These are phyloP conservation scores for Pyronema domesticum DNA, from an alignment of 495 filamentous ascomycete species.

Conservation along the genomic window DNA sequence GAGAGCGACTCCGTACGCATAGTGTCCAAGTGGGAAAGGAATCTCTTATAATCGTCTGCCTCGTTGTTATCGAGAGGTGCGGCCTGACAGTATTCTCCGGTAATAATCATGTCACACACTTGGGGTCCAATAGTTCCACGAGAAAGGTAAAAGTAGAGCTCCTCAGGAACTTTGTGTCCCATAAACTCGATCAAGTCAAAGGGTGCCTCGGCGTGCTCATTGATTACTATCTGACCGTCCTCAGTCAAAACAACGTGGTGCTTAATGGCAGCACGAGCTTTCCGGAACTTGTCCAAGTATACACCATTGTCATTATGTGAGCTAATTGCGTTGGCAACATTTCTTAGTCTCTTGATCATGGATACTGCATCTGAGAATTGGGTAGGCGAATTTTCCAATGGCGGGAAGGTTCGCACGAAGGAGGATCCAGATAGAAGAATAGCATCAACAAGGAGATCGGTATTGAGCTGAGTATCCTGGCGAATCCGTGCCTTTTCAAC, in stretches of 20 bases:
- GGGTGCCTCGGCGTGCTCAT: conserved; percentile 51
- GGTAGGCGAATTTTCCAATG: conserved; percentile 35
- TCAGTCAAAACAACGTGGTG: conserved; percentile 68
- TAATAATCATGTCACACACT: conserved; percentile 61
- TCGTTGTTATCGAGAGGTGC: conserved; percentile 69
- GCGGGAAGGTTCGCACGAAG: conserved; percentile 60
- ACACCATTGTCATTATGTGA: conserved; percentile 50
- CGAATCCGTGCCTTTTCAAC: conserved; percentile 53
- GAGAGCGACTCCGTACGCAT: conserved; percentile 57
- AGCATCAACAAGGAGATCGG: conserved; percentile 64
- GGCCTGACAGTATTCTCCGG: conserved; percentile 52
- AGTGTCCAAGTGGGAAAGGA: conserved; percentile 54
- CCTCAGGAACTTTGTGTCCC: conserved; percentile 71
- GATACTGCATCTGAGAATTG: conserved; percentile 17
- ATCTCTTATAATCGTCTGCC: conserved; percentile 59
- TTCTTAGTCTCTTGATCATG: conserved; percentile 26
- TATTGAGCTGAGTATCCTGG: conserved; percentile 47
- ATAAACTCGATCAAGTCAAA: conserved; percentile 75
- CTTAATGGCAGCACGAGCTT: conserved; percentile 63
- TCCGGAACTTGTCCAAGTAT: conserved; percentile 71
- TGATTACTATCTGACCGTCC: conserved; percentile 53
- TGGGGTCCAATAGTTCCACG: conserved; percentile 62
- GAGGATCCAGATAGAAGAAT: conserved; percentile 68
- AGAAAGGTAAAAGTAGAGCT: conserved; percentile 82
- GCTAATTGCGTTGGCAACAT: conserved; percentile 46